Base-by-base conservation (phyloP, 2,329 filamentous ascomycete species). In the Metarhizium brunneum region DNA sequence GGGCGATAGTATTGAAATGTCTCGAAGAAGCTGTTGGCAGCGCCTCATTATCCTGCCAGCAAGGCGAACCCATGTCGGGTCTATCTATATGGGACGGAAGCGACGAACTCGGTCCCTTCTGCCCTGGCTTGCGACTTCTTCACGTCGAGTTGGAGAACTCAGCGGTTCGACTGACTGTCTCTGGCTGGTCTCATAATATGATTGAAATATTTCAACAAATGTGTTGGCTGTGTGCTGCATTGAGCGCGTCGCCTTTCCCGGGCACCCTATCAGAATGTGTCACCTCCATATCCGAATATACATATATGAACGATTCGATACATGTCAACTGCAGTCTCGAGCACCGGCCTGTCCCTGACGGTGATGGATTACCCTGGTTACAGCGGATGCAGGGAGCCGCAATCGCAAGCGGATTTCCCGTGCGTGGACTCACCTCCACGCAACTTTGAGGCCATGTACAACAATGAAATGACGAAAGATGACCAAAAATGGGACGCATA, bases 1-100 rank as follows among this genome's bases (percentile, higher is more conserved):
- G 69, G 0, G 29, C 59, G 1, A 55, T 69, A 1, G 55, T 72
- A 1, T 52, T 72, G 0, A 54, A 58, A 40, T 69, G 69, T 8
- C 60, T 72, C 0, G 63, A 69, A 47, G 65, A 70, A 7, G 69
- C 69, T 2, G 62, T 69, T 1, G 60, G 61, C 35, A 64, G 60
- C 20, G 69, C 69, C 6, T 64, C 63, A 0, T 50, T 55, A 0
- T 64, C 66, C 0, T 62, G 57, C 14, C 57, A 60, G 6, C 58
- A 65, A 5, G 66, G 64, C 0, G 60, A 63, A 8, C 35, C 60
- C 5, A 68, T 66, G 53, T 58, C 61, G 0, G 69, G 69, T 45
- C 69, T 72, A 66, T 67, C 68, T 1, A 61, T 72, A 4, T 72
- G 69, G 69, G 69, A 72, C 36, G 67, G 63, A 20, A 66, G 61